Base-by-base conservation (phyloP, 345 rosid species). In the Barbarea vulgaris region DNA sequence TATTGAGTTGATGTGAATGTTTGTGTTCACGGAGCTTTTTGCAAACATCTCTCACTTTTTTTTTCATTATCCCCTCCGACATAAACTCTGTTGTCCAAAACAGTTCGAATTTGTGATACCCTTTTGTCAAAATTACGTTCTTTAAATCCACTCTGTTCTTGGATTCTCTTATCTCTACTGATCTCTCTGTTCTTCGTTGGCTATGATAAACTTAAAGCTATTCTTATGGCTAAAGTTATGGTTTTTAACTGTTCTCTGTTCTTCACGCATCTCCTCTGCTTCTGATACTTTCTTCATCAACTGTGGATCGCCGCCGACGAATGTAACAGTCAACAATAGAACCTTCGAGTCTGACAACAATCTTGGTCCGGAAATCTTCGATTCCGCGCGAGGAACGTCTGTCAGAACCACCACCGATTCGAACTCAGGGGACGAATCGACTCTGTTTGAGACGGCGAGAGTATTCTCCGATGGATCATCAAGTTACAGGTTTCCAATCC, bases 371-470 rank as follows among this genome's bases (percentile, higher is more conserved):
- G 52, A 50, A 13, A 47, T 69, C 14, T 77, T 82, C 53, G 68
- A 77, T 48, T 75, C 91, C 8, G 37, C 78, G 1, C 25, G 10
- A 47, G 65, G 67, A 62, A 39, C 65, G 62, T 64, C 64, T 13
- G 84, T 73, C 64, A 52, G 60, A 25, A 81, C 54, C 11, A 47
- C 64, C 9, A 50, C 64, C 10, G 74, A 55, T 69, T 77, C 79
- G 10, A 70, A 41, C 61, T 34, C 81, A 5, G 33, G 73, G 2
- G 55, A 83, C 36, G 81, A 67, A 57, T 73, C 89, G 21, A 69
- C 72, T 68, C 84, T 93, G 74, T 84, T 81, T 66, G 67, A 67
- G 28, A 86, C 96, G 5, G 97, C 94, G 0, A 82, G 87, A 64
- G 70, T 93, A 21, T 86, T 91, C 85, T 17, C 52, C 21, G 63